Conservation (phyloP, 2,329 filamentous ascomycete species). For the Colletotrichum brevisporum region DNA sequence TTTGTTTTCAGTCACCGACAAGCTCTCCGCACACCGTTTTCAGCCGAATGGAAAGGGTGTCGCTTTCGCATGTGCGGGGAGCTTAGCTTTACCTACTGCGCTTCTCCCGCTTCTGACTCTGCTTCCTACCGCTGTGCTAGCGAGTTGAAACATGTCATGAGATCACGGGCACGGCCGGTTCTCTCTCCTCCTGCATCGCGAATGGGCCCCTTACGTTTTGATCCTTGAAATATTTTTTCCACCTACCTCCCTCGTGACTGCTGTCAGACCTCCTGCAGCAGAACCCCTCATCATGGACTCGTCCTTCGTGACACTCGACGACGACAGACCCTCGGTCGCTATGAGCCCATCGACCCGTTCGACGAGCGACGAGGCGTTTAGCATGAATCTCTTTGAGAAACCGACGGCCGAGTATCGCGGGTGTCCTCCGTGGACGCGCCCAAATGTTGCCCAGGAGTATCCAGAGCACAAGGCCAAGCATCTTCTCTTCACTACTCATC, state of each 20-base stretch:
- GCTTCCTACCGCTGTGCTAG: slow-evolving; percentile 2
- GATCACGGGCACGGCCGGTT: slow-evolving; percentile 19
- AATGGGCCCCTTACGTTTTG: background rate
- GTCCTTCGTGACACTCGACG: slow-evolving; percentile 14
- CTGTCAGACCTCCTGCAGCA: too few species aligned
- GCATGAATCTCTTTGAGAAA: slow-evolving; percentile 45
- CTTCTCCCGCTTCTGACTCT: too few species aligned
- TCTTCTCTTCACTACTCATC: slow-evolving; percentile 45
- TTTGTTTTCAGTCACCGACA: slow-evolving; percentile 24
- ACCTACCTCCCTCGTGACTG: too few species aligned
- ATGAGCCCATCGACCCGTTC: slow-evolving; percentile 49
- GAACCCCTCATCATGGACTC: slow-evolving; percentile 25
- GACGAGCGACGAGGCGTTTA: slow-evolving; percentile 44
- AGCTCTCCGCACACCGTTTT: slow-evolving; percentile 22
- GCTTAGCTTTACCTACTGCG: too few species aligned
- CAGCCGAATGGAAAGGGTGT: slow-evolving; percentile 14
- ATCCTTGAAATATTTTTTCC: background rate
- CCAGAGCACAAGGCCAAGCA: slow-evolving; percentile 47
- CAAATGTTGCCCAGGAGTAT: slow-evolving; percentile 46
- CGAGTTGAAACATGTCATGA: slow-evolving; percentile 39
- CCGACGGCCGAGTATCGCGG: slow-evolving; percentile 50
- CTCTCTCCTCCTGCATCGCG: background rate
- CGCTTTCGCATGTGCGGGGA: slow-evolving; percentile 24
- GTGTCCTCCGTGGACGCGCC: slow-evolving; percentile 49
- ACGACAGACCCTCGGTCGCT: background rate